Evolutionary conservation across 305 asterid genomes (phyloP).

Genomic region (Fraxinus sp.): DNA sequence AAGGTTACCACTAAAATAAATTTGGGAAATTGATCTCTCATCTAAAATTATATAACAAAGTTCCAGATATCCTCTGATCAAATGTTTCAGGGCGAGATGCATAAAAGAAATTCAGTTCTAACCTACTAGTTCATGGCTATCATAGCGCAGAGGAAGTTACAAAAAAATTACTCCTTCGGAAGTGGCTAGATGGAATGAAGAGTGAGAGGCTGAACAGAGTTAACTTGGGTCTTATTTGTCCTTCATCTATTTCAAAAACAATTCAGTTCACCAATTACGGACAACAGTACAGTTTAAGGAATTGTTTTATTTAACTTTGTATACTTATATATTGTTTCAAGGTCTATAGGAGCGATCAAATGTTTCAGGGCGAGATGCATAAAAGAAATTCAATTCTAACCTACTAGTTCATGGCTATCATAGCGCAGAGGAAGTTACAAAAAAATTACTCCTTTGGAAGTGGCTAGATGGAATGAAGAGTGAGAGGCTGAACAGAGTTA

Average conservation of each 20-base stretch:
- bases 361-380: background rate
- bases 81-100: background rate
- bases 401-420: constrained; percentile 3
- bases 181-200: constrained; percentile 23
- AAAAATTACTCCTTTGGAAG: background rate
- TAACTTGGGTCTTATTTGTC: background rate
- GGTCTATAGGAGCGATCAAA: background rate
- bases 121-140: constrained; percentile 4
- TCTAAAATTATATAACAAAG: too few species aligned
- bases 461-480: constrained; percentile 22
- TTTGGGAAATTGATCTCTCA: background rate
- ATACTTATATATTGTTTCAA: background rate
- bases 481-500: background rate
- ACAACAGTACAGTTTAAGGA: too few species aligned
- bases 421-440: constrained; percentile 10
- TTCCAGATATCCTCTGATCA: too few species aligned
- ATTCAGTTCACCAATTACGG: background rate
- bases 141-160: constrained; percentile 9
- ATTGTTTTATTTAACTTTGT: too few species aligned
- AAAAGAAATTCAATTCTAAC: background rate
- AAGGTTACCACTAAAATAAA: background rate
- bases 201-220: background rate
- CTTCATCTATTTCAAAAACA: background rate
- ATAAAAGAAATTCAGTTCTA: constrained; percentile 1
- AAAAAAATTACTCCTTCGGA: background rate